Conservation (phyloP, 2,329 filamentous ascomycete species). For the Plectosphaerella cucumerina region DNA sequence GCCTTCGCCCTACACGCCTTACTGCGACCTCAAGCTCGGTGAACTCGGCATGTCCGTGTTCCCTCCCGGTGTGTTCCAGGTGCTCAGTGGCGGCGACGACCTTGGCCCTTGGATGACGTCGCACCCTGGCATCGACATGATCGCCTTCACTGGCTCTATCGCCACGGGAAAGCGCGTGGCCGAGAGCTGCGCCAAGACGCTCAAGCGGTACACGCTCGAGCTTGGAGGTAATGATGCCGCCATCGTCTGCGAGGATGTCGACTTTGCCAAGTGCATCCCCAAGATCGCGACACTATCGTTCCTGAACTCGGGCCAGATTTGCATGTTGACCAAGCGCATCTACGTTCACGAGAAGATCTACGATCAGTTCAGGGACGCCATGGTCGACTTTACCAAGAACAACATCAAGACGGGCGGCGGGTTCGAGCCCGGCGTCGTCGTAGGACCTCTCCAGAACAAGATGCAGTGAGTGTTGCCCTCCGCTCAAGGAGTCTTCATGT, state of each 20-base stretch:
- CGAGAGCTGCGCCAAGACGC: constrained; percentile 47
- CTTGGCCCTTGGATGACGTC: constrained; percentile 55
- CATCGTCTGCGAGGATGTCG: constrained; percentile 55
- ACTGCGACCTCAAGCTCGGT: constrained; percentile 52
- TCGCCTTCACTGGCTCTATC: constrained; percentile 60
- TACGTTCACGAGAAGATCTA: constrained; percentile 59
- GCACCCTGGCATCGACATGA: constrained; percentile 58
- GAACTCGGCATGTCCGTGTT: constrained; percentile 55
- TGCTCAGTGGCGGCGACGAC: constrained; percentile 54
- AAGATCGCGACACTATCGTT: constrained; percentile 47
- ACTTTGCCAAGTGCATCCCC: constrained; percentile 32
- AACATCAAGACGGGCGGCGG: constrained; percentile 39
- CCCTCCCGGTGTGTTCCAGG: constrained; percentile 60
- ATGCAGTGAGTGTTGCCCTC: constrained; percentile 43
- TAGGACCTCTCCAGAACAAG: constrained; percentile 55
- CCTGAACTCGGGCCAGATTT: constrained; percentile 46
- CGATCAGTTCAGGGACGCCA: constrained; percentile 42
- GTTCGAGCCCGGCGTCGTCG: constrained; percentile 33
- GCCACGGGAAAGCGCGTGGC: constrained; percentile 59
- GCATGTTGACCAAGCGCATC: constrained; percentile 43
- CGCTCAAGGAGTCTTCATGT: neutral
- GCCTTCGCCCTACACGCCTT: constrained; percentile 55
- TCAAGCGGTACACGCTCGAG: constrained; percentile 60
- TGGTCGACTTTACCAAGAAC: constrained; percentile 40
- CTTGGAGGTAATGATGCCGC: constrained; percentile 59